Conservation (phyloP, 495 filamentous ascomycete genomes). For the Penicillium cosmopolitanum region DNA sequence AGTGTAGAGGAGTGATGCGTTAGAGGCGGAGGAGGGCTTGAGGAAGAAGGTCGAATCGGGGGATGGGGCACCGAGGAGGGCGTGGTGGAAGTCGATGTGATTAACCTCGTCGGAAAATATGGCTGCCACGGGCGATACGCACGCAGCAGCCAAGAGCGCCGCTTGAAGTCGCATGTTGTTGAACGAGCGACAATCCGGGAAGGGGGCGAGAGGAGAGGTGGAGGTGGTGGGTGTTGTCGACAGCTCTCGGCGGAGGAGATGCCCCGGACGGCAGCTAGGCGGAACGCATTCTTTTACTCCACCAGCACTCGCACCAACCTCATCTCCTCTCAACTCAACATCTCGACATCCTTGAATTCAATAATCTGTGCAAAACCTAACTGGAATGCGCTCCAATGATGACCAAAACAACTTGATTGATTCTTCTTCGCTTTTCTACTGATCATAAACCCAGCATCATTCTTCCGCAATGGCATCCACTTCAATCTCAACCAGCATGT, state of each 20-base stretch:
- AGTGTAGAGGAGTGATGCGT: slow-evolving; percentile 89
- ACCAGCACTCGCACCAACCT: background rate
- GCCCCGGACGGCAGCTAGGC: background rate
- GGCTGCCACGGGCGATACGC: slow-evolving; percentile 53
- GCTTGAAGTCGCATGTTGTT: slow-evolving; percentile 52
- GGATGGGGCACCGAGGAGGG: slow-evolving; percentile 81
- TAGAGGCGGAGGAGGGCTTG: slow-evolving; percentile 74
- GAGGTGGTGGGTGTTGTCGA: slow-evolving; percentile 10
- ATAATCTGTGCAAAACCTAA: background rate
- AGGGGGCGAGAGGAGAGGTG: slow-evolving; percentile 7
- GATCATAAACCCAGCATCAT: background rate
- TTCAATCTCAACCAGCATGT: slow-evolving; percentile 53
- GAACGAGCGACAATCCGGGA: slow-evolving; percentile 35
- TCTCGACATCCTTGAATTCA: too few species aligned
- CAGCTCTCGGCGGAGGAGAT: slow-evolving; percentile 20
- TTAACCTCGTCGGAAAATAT: slow-evolving; percentile 91
- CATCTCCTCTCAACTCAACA: too few species aligned
- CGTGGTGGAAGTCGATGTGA: slow-evolving; percentile 90
- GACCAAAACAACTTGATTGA: background rate
- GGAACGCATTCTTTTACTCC: background rate
- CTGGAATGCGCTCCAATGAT: background rate
- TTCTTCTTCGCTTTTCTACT: background rate
- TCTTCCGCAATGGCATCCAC: slow-evolving; percentile 43
- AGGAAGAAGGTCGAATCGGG: slow-evolving; percentile 92
- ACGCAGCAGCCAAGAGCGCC: slow-evolving; percentile 46